Evolutionary conservation across 768 basidiomycete species (phyloP).

Genomic region (Phlebiopsis gigantea): DNA sequence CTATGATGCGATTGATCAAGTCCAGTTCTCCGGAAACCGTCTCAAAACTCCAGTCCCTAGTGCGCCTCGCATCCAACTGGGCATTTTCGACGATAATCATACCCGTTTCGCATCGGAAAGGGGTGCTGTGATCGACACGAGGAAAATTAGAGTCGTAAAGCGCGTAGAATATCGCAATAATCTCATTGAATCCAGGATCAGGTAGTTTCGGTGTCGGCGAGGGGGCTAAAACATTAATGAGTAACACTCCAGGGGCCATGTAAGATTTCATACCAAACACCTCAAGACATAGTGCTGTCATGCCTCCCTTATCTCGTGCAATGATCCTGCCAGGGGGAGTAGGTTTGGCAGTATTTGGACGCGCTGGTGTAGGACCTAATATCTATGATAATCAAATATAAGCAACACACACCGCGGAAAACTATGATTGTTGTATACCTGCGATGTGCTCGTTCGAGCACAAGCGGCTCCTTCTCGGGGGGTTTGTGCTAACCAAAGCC

Average conservation of each 20-base stretch:
- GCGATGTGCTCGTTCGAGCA: constrained; percentile 36
- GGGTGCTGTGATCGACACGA: constrained; percentile 31
- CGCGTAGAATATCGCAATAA: constrained; percentile 70
- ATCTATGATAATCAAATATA: constrained; percentile 41
- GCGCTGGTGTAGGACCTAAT: constrained; percentile 70
- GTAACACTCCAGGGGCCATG: not conserved
- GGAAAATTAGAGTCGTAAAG: constrained; percentile 45
- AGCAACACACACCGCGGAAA: not conserved
- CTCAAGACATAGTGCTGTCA: constrained; percentile 81
- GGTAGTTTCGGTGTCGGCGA: constrained; percentile 57
- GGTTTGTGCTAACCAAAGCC: constrained; percentile 43
- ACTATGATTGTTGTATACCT: constrained; percentile 33
- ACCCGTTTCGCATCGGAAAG: constrained; percentile 36
- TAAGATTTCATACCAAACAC: constrained; percentile 59
- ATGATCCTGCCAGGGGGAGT: constrained; percentile 38
- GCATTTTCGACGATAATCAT: constrained; percentile 47
- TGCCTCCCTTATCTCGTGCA: constrained; percentile 59
- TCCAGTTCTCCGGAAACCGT: constrained; percentile 68
- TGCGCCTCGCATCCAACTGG: constrained; percentile 33
- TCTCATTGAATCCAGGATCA: constrained; percentile 58
- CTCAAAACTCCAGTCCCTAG: constrained; percentile 44
- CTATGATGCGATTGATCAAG: constrained; percentile 70
- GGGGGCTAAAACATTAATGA: constrained; percentile 38
- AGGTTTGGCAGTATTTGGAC: constrained; percentile 62
- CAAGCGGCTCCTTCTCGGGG: constrained; percentile 16